Evolutionary conservation across 176 grass and related monocot species (phyloP).

Genomic region (Microstegium vimineum): DNA sequence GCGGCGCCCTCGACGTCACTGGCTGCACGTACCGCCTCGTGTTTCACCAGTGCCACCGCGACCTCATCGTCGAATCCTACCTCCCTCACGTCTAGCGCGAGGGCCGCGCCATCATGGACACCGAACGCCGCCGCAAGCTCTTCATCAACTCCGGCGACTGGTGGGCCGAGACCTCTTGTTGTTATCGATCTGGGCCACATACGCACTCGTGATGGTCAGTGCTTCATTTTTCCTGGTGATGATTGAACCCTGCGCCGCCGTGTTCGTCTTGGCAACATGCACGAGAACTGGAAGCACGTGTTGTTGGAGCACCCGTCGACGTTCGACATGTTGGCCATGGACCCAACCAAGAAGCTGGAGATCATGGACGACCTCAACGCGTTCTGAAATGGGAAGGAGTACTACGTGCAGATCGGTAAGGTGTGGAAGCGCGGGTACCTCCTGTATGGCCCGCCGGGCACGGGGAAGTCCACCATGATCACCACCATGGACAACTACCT

Average conservation of each 20-base stretch:
- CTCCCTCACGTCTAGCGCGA: slow-evolving; percentile 16
- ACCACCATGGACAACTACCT: slow-evolving; percentile 48
- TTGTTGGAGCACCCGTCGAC: slow-evolving; percentile 39
- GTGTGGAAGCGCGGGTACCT: slow-evolving; percentile 51
- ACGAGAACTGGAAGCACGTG: slow-evolving; percentile 26
- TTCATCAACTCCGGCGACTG: no score
- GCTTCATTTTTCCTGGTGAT: no score
- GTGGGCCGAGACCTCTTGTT: no score
- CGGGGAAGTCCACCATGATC: slow-evolving; percentile 44
- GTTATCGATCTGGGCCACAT: no score
- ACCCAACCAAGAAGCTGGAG: slow-evolving; percentile 20
- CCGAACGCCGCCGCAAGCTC: no score
- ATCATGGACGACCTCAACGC: slow-evolving; percentile 28
- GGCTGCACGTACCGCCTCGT: slow-evolving; percentile 7
- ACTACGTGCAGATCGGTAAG: slow-evolving; percentile 24
- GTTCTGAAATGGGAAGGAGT: not conserved
- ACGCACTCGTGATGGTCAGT: no score
- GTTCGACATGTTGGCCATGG: slow-evolving; percentile 38
- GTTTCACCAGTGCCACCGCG: slow-evolving; percentile 31
- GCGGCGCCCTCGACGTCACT: not conserved
- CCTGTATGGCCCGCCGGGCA: slow-evolving; percentile 31
- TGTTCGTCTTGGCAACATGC: not conserved
- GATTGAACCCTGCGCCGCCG: no score
- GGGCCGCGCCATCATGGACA: slow-evolving; percentile 12
- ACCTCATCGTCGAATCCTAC: slow-evolving; percentile 24